phyloP scores from a whole-genome alignment of 169 alveolate genomes.

The Plasmodium cynomolgi region DNA sequence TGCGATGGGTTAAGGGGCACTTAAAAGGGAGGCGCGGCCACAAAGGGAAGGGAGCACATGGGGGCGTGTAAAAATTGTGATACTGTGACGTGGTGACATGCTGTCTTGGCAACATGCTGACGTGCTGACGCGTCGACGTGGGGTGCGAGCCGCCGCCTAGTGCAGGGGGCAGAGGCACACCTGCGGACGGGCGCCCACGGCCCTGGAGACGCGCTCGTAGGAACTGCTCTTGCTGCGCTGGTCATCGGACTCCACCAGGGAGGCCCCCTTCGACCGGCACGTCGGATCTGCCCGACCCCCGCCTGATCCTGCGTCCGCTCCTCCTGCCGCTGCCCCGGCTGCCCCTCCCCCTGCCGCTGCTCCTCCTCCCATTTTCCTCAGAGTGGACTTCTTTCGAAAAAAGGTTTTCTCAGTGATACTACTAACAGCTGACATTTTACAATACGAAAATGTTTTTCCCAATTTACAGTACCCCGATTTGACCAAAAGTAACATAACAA shows the following conservation, averaged over 20 bases:
- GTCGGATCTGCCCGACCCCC: not conserved
- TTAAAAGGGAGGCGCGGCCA: not conserved
- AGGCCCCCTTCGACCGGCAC: not conserved
- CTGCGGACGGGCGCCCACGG: not conserved
- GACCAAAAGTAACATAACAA: conserved; percentile 7
- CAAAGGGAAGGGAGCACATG: not conserved
- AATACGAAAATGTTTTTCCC: conserved; percentile 42
- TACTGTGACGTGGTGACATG: not conserved
- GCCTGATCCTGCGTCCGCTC: too few relatives aligned
- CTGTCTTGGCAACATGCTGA: not conserved
- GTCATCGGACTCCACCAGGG: not conserved
- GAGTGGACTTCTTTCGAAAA: conserved; percentile 11
- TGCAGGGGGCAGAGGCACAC: conserved; percentile 48
- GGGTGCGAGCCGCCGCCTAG: not conserved
- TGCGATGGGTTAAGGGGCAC: not conserved
- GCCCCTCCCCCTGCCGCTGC: not conserved
- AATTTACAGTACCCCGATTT: conserved; percentile 5
- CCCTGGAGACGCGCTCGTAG: not conserved
- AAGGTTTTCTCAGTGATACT: not conserved
- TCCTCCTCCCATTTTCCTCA: not conserved
- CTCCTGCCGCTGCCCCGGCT: not conserved
- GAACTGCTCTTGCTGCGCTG: not conserved
- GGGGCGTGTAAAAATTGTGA: not conserved
- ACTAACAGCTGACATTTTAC: conserved; percentile 8
- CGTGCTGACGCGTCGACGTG: not conserved